Evolutionary conservation across 306 rosid genomes (phyloP), one percentile per base, ranked within the genome.

Genomic region (Vigna unguiculata): DNA sequence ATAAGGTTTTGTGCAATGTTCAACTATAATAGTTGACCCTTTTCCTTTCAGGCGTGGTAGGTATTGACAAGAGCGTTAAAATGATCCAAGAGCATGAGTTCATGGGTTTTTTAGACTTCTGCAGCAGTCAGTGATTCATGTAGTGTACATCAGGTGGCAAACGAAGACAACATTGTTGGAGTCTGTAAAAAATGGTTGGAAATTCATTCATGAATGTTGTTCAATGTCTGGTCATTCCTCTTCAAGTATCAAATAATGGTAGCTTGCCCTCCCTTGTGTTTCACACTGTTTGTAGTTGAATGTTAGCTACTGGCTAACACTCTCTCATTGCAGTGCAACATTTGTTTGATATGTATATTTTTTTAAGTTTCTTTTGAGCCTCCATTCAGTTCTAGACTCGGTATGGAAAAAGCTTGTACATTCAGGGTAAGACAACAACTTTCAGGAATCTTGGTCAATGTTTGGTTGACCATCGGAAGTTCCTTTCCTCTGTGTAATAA

Each of bases 71-170:
- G 16, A 91, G 94, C 86, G 45, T 90, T 30, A 46, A 45, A 1
- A 93, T 91, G 98, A 90, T 90, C 54, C 32, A 59, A 1, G 81
- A 86, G 69, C 91, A 89, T 5, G 96, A 94, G 64, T 94, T 94
- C 71, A 88, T 94, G 96, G 98, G 97, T 45, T 90, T 94, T 82
- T 84, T 94, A 57, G 88, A 82, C 34, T 90, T 94, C 70, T 93
- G 98, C 51, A 87, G 86, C 89, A 87, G 85, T 78, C 86, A 88
- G 41, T 91, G 85, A 89, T 81, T 25, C 49, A n/a, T 69, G 45
- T n/a, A 68, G 64, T 78, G 60, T 72, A 69, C 59, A 60, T 55
- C 72, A 48, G 20, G 41, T 21, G 28, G 40, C 28, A 25, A 12
- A 25, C 11, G 24, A 58, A 71, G 34, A 47, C 16, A 19, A 71